Conservation (phyloP, 108 stramenopile genomes). For the Cyclotella cryptica region DNA sequence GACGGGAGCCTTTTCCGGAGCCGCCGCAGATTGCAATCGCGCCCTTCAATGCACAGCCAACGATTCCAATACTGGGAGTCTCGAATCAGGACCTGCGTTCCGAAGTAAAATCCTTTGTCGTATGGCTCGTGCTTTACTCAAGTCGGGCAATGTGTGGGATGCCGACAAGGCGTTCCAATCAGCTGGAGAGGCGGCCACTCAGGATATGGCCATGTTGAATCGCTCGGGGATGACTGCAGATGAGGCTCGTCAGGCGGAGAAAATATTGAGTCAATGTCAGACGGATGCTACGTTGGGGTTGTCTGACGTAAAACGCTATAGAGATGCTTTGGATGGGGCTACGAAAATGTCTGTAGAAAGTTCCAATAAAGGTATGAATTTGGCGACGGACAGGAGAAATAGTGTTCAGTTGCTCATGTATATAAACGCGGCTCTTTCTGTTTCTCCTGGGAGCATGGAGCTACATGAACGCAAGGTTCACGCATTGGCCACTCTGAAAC, state of each 20-base stretch:
- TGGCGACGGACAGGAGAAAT: constrained; percentile 42
- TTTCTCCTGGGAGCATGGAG: constrained; percentile 60
- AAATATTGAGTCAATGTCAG: constrained; percentile 62
- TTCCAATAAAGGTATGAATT: constrained; percentile 31
- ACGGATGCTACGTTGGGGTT: constrained; percentile 69
- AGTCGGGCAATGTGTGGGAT: constrained; percentile 64
- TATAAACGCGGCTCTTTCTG: constrained; percentile 64
- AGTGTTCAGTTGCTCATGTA: constrained; percentile 61
- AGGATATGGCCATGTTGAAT: constrained; percentile 9
- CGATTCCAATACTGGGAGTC: constrained; percentile 44
- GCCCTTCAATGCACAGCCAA: constrained; percentile 54
- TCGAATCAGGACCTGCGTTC: constrained; percentile 55
- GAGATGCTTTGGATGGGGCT: constrained; percentile 50
- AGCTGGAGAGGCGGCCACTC: constrained; percentile 40
- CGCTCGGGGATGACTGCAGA: constrained; percentile 11
- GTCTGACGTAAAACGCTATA: constrained; percentile 59
- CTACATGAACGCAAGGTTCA: constrained; percentile 68
- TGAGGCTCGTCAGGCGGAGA: constrained; percentile 41
- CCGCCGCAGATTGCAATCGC: constrained; percentile 66
- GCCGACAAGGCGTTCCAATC: constrained; percentile 62
- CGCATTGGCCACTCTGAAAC: constrained; percentile 62
- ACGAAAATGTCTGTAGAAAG: constrained; percentile 23
- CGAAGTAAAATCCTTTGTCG: constrained; percentile 67
- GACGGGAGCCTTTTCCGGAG: constrained; percentile 72
- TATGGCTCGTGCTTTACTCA: constrained; percentile 68